A percentile compares a stretch with the other conserved stretches of the same genome.
phyloP scores from a whole-genome alignment of 768 basidiomycete genomes.

The Amanita exitialis region DNA sequence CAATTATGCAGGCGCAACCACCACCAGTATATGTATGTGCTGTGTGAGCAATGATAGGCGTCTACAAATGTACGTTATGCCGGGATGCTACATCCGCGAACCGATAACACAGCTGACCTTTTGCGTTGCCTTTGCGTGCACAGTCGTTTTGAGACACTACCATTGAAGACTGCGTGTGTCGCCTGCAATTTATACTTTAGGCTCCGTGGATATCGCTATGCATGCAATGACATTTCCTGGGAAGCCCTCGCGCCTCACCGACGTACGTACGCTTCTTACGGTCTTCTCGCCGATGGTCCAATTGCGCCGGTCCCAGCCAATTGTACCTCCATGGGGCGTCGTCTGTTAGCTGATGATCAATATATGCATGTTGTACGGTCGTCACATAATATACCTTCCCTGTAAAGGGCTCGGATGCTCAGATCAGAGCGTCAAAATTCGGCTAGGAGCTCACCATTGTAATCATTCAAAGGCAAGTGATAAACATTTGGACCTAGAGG shows the following conservation, averaged over 20 bases:
- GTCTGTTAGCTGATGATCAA: slow-evolving; percentile 19
- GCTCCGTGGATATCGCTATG: slow-evolving; percentile 12
- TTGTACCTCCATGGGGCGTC: slow-evolving; percentile 45
- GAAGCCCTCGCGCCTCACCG: slow-evolving; percentile 24
- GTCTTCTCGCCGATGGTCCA: slow-evolving; percentile 39
- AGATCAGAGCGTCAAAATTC: not conserved
- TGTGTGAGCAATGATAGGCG: too few species aligned
- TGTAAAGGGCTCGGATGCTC: slow-evolving; percentile 2
- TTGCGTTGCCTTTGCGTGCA: slow-evolving; percentile 37
- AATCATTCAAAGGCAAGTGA: slow-evolving; percentile 41
- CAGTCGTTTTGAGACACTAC: slow-evolving; percentile 29
- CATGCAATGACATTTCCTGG: slow-evolving; percentile 34
- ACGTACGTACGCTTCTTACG: slow-evolving; percentile 7
- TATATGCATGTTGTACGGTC: not conserved
- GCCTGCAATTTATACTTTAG: slow-evolving; percentile 22
- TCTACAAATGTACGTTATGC: slow-evolving; percentile 15
- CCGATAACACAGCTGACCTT: slow-evolving; percentile 16
- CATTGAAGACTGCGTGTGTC: slow-evolving; percentile 35
- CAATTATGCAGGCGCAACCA: not conserved
- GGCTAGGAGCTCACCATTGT: slow-evolving; percentile 25
- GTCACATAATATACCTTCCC: slow-evolving; percentile 12
- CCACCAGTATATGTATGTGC: too few species aligned
- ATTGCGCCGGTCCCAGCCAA: slow-evolving; percentile 47
- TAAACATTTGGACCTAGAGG: slow-evolving; percentile 33
- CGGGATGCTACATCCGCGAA: not conserved